Conservation (phyloP, 176 grass and related monocot genomes). For the Rhipidocladum racemiflorum region DNA sequence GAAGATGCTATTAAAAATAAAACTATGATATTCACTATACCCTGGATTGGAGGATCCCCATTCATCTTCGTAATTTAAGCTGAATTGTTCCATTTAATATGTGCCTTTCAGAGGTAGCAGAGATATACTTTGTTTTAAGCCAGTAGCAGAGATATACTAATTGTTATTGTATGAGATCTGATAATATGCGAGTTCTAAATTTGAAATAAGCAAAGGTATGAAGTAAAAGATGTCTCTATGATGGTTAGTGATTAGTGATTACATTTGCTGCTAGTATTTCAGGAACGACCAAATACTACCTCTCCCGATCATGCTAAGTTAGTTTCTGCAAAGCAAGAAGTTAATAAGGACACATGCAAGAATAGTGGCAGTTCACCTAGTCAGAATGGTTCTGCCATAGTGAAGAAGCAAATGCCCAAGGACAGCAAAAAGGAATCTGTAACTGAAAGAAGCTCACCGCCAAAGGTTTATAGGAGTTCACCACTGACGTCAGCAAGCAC, state of each 20-base stretch:
- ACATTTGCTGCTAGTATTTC: conserved; percentile 53
- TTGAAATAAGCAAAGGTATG: conserved; percentile 4
- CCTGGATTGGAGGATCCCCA: not conserved
- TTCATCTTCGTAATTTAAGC: not conserved
- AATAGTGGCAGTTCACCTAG: conserved; percentile 30
- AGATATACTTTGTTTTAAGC: not conserved
- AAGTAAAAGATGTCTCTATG: not conserved
- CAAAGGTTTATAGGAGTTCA: conserved; percentile 38
- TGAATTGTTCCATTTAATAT: not conserved
- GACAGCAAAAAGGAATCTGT: conserved; percentile 39
- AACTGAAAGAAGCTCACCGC: conserved; percentile 31
- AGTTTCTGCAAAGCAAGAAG: conserved; percentile 55
- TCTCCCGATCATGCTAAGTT: conserved; percentile 51
- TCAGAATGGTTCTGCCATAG: conserved; percentile 27
- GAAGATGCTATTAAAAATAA: not conserved
- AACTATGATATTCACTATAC: not conserved
- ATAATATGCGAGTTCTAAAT: not conserved
- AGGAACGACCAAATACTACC: conserved; percentile 51
- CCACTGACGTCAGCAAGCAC: conserved; percentile 17
- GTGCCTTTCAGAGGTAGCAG: conserved; percentile 13
- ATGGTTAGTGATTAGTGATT: conserved; percentile 29
- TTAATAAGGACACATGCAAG: conserved; percentile 36
- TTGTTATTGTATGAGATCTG: not conserved
- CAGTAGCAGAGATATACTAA: not conserved
- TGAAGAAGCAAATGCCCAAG: conserved; percentile 43